phyloP scores from a whole-genome alignment of 805 yeast species.

The Candida jianshihensis region DNA sequence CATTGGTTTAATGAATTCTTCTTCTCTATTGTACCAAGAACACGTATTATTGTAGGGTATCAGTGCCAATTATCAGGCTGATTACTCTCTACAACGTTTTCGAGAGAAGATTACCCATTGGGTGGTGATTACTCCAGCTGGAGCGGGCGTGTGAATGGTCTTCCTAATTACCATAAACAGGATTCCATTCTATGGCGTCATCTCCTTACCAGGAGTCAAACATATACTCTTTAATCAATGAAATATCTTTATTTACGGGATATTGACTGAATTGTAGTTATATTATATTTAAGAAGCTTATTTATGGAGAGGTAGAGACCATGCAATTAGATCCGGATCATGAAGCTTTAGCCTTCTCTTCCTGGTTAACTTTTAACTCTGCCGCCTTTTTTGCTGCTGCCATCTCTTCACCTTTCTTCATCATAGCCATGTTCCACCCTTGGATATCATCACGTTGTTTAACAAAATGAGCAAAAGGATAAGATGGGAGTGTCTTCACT shows the following conservation, averaged over 20 bases:
- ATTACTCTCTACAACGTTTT: conserved; percentile 24
- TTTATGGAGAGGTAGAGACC: no score
- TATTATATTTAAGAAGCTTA: no score
- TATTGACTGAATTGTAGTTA: no score
- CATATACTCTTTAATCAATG: conserved; percentile 8
- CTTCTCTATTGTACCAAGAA: conserved; percentile 20
- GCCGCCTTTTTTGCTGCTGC: conserved; percentile 1
- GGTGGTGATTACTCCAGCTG: conserved; percentile 26
- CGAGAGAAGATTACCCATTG: conserved; percentile 15
- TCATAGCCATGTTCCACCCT: conserved; percentile 34
- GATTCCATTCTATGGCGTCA: conserved; percentile 21
- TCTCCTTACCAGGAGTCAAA: conserved; percentile 32
- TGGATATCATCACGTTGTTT: conserved; percentile 28
- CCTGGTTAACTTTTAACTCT: background rate
- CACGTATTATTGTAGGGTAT: conserved; percentile 25
- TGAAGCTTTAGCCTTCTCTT: background rate
- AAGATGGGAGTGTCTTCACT: conserved; percentile 48
- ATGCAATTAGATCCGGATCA: no score
- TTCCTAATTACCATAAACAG: no score
- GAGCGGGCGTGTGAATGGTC: conserved; percentile 23
- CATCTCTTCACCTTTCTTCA: conserved; percentile 18
- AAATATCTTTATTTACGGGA: background rate
- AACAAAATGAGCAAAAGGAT: conserved; percentile 57
- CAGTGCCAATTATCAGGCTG: conserved; percentile 19
- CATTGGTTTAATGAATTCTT: conserved; percentile 3